Conservation (phyloP, 495 filamentous ascomycete species). For the Saxophila tyrrhenica region DNA sequence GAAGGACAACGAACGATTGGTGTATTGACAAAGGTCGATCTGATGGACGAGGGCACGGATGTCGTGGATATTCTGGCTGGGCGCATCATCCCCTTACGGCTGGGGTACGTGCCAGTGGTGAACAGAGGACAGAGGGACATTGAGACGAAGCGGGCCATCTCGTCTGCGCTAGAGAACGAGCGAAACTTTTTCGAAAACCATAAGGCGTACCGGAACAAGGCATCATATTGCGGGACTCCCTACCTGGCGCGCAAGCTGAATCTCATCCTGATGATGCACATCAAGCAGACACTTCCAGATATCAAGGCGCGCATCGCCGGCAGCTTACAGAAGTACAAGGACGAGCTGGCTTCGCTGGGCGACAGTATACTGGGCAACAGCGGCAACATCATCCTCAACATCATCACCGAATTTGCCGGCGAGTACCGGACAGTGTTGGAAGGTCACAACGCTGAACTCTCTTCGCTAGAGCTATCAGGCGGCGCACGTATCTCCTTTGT, state of each 20-base stretch:
- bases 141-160: slow-evolving; percentile 88
- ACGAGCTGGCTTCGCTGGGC: slow-evolving; percentile 71
- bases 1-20: slow-evolving; percentile 98
- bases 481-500: slow-evolving; percentile 99
- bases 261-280: slow-evolving; percentile 99
- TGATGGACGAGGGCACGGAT: slow-evolving; percentile 99
- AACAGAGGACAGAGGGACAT: slow-evolving; percentile 99
- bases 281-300: slow-evolving; percentile 97
- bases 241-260: slow-evolving; percentile 96
- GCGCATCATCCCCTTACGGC: slow-evolving; percentile 86
- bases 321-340: slow-evolving; percentile 81
- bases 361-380: slow-evolving; percentile 95
- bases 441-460: slow-evolving; percentile 91
- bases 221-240: slow-evolving; percentile 94
- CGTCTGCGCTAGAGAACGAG: slow-evolving; percentile 86
- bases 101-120: slow-evolving; percentile 97
- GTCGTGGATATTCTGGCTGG: slow-evolving; percentile 98
- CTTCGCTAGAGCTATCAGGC: slow-evolving; percentile 85
- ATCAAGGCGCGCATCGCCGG: slow-evolving; percentile 92
- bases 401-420: slow-evolving; percentile 97
- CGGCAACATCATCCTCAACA: slow-evolving; percentile 90
- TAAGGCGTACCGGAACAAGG: slow-evolving; percentile 97
- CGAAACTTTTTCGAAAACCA: slow-evolving; percentile 97
- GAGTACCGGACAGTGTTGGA: slow-evolving; percentile 95
- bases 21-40: slow-evolving; percentile 96